Base-by-base conservation (phyloP, 2,329 filamentous ascomycete genomes). In the Graphium sp. region DNA sequence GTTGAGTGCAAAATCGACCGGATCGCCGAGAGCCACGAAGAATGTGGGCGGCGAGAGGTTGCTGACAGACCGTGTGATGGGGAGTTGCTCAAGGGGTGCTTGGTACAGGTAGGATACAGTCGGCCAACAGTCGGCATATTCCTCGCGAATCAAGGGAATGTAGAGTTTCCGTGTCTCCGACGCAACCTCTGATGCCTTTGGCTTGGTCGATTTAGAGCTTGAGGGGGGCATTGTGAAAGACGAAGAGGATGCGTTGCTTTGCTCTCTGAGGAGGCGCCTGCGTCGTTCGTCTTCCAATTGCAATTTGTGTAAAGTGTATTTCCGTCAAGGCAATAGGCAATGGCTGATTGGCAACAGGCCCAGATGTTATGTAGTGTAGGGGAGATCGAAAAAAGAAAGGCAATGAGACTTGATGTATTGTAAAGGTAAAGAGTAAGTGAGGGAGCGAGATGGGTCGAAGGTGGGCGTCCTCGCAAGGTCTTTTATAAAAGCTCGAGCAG, bases 161-260 rank as follows among this genome's bases (percentile, higher is more conserved):
- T 74, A 78, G 33, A 63, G 62, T 40, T 61, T 65, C 49, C 80
- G 80, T n/a, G 74, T 76, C 45, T 81, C 75, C 16, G 70, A 66
- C 31, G 77, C 77, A 30, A 83, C 68, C 37, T 82, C 75, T 13
- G 29, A 31, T 14, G 29, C 29, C 24, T 31, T 31, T 12, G 26
- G 26, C n/a, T 21, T 28, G 22, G 18, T 21, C 19, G 29, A 22
- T 11, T 30, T 26, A 21, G 26, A 31, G 29, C 16, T 19, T 10
- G 18, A 32, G n/a, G 26, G 26, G 12, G 31, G 22, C 26, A 29
- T 29, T 16, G 26, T 17, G 16, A n/a, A n/a, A n/a, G n/a, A n/a
- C n/a, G n/a, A n/a, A n/a, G n/a, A n/a, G n/a, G n/a, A n/a, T n/a
- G n/a, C n/a, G n/a, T n/a, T n/a, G n/a, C n/a, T n/a, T n/a, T n/a